Conservation (phyloP, 805 yeast genomes). For the Candida insectorum region DNA sequence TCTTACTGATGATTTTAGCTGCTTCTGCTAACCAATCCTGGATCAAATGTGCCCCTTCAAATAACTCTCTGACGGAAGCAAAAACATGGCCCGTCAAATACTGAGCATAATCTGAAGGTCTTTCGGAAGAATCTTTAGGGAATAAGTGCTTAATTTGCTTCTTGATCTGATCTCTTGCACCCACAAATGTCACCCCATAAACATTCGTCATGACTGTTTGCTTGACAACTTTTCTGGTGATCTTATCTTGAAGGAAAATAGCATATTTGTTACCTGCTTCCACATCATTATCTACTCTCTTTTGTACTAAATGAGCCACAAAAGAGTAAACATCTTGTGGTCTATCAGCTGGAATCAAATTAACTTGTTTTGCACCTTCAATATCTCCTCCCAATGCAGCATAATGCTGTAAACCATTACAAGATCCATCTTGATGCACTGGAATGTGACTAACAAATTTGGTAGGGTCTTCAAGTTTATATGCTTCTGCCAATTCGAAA, state of each 20-base stretch:
- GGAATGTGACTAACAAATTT: constrained; percentile 69
- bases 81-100: constrained; percentile 79
- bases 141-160: constrained; percentile 66
- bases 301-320: constrained; percentile 63
- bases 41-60: constrained; percentile 88
- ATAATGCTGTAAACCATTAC: constrained; percentile 83
- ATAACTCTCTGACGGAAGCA: constrained; percentile 77
- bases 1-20: constrained; percentile 72
- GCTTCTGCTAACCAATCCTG: constrained; percentile 95
- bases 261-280: constrained; percentile 55
- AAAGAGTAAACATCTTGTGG: constrained; percentile 77
- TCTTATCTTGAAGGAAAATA: constrained; percentile 51
- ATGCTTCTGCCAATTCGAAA: constrained; percentile 62
- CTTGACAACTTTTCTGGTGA: constrained; percentile 85
- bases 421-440: constrained; percentile 84
- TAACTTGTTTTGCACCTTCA: constrained; percentile 81
- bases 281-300: constrained; percentile 52
- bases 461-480: constrained; percentile 59
- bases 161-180: constrained; percentile 86
- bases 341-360: constrained; percentile 62
- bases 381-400: constrained; percentile 85
- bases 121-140: constrained; percentile 37
- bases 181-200: constrained; percentile 92
- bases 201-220: constrained; percentile 99
- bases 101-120: constrained; percentile 34